Percentiles rank a stretch among this genome's conserved stretches.
These are phyloP conservation scores for Pseudogymnoascus sp. DNA, from an alignment of 2,329 filamentous ascomycete species.

Conservation along the genomic window DNA sequence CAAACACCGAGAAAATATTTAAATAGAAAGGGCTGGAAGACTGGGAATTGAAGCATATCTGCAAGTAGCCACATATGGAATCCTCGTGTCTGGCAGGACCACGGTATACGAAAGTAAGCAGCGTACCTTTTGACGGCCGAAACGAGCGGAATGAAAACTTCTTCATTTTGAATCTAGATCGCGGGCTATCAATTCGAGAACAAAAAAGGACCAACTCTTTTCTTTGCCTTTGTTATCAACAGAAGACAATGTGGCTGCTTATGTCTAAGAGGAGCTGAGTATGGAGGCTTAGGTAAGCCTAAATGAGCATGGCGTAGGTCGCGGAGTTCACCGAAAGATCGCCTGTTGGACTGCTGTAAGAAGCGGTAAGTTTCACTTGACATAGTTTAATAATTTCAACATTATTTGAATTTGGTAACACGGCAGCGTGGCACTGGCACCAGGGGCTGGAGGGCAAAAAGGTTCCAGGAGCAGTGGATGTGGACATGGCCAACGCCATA, in stretches of 20 bases:
- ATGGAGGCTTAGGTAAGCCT: not conserved
- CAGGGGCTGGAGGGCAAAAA: not conserved
- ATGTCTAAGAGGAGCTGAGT: not conserved
- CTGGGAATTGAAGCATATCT: not conserved
- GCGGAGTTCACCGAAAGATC: not conserved
- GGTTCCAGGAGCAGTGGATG: not conserved
- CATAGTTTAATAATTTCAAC: not conserved
- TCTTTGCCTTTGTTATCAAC: not conserved
- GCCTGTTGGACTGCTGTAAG: not conserved
- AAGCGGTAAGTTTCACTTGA: not conserved
- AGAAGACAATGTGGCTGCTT: not conserved
- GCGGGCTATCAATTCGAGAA: not conserved
- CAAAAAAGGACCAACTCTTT: not conserved
- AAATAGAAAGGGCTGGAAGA: not conserved
- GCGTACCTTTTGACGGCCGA: not conserved
- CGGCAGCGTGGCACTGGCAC: not conserved
- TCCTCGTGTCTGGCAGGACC: not conserved
- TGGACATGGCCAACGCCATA: not conserved
- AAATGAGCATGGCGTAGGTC: too few species aligned
- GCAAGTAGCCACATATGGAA: not conserved
- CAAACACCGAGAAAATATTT: not conserved
- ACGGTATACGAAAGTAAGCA: not conserved
- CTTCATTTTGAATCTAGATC: not conserved
- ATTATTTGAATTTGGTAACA: not conserved
- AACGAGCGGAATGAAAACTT: slow-evolving; percentile 4